Conservation (phyloP, 495 filamentous ascomycete species). For the Pseudomonodictys pantanalensis region DNA sequence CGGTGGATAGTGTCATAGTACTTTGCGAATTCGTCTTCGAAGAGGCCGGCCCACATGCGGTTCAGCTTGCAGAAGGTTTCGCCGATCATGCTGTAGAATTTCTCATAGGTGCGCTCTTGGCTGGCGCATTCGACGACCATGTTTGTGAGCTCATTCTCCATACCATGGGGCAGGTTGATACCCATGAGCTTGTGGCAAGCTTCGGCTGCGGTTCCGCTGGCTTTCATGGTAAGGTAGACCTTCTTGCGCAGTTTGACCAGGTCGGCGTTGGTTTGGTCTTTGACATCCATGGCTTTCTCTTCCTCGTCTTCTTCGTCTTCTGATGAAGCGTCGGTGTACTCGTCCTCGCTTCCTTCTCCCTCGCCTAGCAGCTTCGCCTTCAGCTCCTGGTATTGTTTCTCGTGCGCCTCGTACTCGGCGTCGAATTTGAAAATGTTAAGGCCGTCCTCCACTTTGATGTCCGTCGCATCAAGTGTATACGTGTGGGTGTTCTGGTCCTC, state of each 20-base stretch:
- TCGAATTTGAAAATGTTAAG: slow-evolving; percentile 97
- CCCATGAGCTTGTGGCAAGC: slow-evolving; percentile 74
- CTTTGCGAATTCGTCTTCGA: slow-evolving; percentile 81
- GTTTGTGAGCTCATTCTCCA: slow-evolving; percentile 84
- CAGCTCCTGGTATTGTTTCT: slow-evolving; percentile 81
- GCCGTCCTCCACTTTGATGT: slow-evolving; percentile 76
- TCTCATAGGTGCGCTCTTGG: slow-evolving; percentile 92
- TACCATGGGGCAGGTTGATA: slow-evolving; percentile 77
- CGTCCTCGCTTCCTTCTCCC: slow-evolving; percentile 71
- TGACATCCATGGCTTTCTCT: slow-evolving; percentile 79
- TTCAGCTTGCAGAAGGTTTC: slow-evolving; percentile 96
- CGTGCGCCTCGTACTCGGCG: slow-evolving; percentile 81
- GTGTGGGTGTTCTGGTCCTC: slow-evolving; percentile 95
- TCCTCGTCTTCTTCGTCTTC: slow-evolving; percentile 79
- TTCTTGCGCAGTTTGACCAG: slow-evolving; percentile 88
- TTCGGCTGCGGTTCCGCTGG: slow-evolving; percentile 90
- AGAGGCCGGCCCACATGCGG: slow-evolving; percentile 86
- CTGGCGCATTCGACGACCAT: slow-evolving; percentile 97
- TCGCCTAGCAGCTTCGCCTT: slow-evolving; percentile 95
- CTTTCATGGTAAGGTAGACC: slow-evolving; percentile 98
- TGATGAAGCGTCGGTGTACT: slow-evolving; percentile 67
- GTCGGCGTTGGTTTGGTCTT: slow-evolving; percentile 94
- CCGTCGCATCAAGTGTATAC: slow-evolving; percentile 61
- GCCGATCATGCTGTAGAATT: slow-evolving; percentile 92
- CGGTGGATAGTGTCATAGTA: slow-evolving; percentile 98